phyloP scores from a whole-genome alignment of 2,329 filamentous ascomycete genomes.

The Westerdykella ornata region DNA sequence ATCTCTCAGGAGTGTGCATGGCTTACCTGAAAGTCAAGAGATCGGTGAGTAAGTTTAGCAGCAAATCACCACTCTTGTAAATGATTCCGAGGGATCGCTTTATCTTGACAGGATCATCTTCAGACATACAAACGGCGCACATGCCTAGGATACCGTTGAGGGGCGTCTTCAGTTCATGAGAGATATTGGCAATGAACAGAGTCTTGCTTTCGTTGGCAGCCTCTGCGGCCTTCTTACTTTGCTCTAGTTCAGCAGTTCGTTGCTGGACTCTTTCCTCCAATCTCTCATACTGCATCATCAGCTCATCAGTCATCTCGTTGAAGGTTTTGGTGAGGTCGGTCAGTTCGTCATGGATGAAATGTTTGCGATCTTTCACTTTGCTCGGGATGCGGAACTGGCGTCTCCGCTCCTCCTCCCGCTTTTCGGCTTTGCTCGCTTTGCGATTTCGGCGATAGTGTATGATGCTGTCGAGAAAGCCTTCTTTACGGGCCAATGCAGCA shows the following conservation, averaged over 20 bases:
- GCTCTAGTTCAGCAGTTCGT: constrained; percentile 75
- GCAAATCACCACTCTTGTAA: constrained; percentile 78
- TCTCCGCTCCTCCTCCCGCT: constrained; percentile 36
- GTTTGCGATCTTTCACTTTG: constrained; percentile 69
- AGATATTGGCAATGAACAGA: constrained; percentile 92
- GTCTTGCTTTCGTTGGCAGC: constrained; percentile 97
- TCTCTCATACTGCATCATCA: constrained; percentile 76
- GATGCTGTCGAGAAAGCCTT: constrained; percentile 40
- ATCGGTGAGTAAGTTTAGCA: constrained; percentile 82
- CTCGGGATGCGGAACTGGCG: constrained; percentile 74
- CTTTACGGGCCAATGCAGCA: constrained; percentile 44
- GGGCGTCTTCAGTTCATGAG: constrained; percentile 81
- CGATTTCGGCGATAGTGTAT: constrained; percentile 27
- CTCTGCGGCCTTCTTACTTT: constrained; percentile 86
- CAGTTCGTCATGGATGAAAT: constrained; percentile 72
- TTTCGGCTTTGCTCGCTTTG: constrained; percentile 32
- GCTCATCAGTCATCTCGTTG: constrained; percentile 89
- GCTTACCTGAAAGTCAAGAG: constrained; percentile 64
- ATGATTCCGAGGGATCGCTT: constrained; percentile 80
- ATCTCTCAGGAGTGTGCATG: neutral
- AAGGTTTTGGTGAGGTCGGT: constrained; percentile 80
- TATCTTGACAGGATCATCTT: constrained; percentile 69
- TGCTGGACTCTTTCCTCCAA: constrained; percentile 79
- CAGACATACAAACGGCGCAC: constrained; percentile 88
- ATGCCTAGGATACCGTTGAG: constrained; percentile 94